Base-by-base conservation (phyloP, 441 rosid species). In the Eruca vesicaria region DNA sequence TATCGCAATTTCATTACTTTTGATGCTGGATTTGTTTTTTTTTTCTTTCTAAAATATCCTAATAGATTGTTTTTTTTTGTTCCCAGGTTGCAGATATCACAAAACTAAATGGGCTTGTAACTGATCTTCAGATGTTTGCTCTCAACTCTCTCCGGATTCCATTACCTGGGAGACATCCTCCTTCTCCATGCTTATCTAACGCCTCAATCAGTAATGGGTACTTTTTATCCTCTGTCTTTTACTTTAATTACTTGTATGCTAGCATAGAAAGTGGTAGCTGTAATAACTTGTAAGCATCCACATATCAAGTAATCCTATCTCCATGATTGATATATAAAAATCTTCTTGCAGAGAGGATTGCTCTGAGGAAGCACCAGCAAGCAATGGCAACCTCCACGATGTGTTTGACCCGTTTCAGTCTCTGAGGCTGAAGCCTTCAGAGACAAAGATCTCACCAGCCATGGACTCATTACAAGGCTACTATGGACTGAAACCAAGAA, bases 121-220 rank as follows among this genome's bases (percentile, higher is more conserved):
- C 88, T 6, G 88, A 89, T 80, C 86, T 80, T 78, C 94, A 87
- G 76, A 87, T 89, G 90, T 87, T 87, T 78, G 94, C 87, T 77
- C 90, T 85, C 35, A 80, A 81, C 71, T 52, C 88, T 23, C 84
- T 89, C 50, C 83, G 78, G 66, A 86, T 89, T 45, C 94, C 94
- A 16, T 80, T 84, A 63, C 94, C 94, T 18, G 94, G 90, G 33
- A 84, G 90, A 66, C 92, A 87, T 74, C 92, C 86, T 72, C 90
- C 94, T 45, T 85, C 94, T 11, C 77, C 84, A 6, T 79, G 81
- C 72, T 76, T 84, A 68, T 74, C 85, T 29, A 82, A 74, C 63
- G 81, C 74, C 74, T 75, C 81, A 19, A 28, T 75, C 7, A 66
- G 63, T 60, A 68, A 67, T n/a, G 82, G 90, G 94, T 89, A 85